Evolutionary conservation across 1,284 basidiomycete species (phyloP), one percentile per base, ranked within the genome.

Genomic region (Heterobasidion occidentale): DNA sequence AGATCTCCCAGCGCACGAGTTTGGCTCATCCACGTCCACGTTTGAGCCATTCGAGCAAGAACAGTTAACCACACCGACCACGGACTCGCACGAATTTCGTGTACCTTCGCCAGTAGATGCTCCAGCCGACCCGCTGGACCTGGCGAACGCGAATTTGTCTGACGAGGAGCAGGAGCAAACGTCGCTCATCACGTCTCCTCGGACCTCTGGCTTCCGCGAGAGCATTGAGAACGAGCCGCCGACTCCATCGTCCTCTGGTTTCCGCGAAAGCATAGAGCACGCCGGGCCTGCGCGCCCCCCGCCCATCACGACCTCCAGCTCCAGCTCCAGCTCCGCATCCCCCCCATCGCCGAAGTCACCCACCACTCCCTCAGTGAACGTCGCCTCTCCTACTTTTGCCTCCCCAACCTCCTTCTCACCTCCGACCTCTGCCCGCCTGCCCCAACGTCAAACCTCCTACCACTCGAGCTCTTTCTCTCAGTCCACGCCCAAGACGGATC

Each of bases 151-250:
- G 14, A 68, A 69, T 20, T 60, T 64, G 17, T 62, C 65, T 35
- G 74, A 74, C 51, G 76, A 77, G 11, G 74, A 76, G 42, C 71
- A 73, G 54, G 64, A 58, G 61, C 34, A 58, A 57, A 47, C 46
- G 46, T 17, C 47, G 45, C 34, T 34, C 15, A 35, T 47, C 33
- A 50, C 35, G 3, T 60, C 59, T 35, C 53, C 51, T n/a, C 27
- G 38, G 14, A 67, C 71, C 14, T 74, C 74, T 7, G 77, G 76
- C 9, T 79, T 78, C 65, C 71, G 71, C 60, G 75, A 81, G 65
- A 78, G 76, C 61, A 7, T 56, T 52, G 48, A 47, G 46, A 46
- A 33, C 46, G 53, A 54, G 46, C 53, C 27, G 15, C n/a, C 45
- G 11, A 34, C 44, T 7, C 53, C 33, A 3, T 44, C 36, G 15